Evolutionary conservation across 1,284 basidiomycete genomes (phyloP).

Genomic region (Schizophyllum amplum): DNA sequence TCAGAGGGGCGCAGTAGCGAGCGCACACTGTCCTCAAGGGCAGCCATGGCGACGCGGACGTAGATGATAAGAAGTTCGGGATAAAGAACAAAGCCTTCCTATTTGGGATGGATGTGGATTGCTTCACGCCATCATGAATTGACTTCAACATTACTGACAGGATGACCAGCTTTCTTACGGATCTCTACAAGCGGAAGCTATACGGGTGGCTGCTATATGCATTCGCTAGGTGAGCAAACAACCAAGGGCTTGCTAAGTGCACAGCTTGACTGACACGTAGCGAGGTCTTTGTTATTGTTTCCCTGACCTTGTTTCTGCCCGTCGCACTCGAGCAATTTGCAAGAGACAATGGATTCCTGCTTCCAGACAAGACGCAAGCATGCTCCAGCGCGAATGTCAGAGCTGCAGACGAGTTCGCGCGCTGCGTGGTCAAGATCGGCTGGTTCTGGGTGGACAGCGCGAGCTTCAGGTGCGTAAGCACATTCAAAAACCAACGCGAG

Average conservation of each 20-base stretch:
- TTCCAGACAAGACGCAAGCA: conserved; percentile 49
- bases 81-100: background rate
- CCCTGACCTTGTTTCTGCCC: conserved; percentile 71
- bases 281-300: conserved; percentile 78
- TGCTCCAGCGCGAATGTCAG: conserved; percentile 29
- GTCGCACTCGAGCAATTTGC: conserved; percentile 81
- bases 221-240: conserved; percentile 52
- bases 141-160: background rate
- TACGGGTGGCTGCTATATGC: conserved; percentile 72
- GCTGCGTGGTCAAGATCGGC: conserved; percentile 69
- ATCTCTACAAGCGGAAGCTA: conserved; percentile 30
- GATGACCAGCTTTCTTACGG: background rate
- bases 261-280: conserved; percentile 26
- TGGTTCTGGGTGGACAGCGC: conserved; percentile 82
- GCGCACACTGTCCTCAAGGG: background rate
- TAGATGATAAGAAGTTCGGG: background rate
- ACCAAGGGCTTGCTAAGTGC: background rate
- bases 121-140: background rate
- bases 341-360: conserved; percentile 67
- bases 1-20: background rate
- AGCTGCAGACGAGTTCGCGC: conserved; percentile 23
- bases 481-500: background rate
- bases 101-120: background rate
- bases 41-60: background rate
- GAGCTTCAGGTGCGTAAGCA: conserved; percentile 66